A percentile compares a stretch with the other conserved stretches of the same genome.
Evolutionary conservation across 2,329 filamentous ascomycete genomes (phyloP).

Genomic region (Trichophyton rubrum): DNA sequence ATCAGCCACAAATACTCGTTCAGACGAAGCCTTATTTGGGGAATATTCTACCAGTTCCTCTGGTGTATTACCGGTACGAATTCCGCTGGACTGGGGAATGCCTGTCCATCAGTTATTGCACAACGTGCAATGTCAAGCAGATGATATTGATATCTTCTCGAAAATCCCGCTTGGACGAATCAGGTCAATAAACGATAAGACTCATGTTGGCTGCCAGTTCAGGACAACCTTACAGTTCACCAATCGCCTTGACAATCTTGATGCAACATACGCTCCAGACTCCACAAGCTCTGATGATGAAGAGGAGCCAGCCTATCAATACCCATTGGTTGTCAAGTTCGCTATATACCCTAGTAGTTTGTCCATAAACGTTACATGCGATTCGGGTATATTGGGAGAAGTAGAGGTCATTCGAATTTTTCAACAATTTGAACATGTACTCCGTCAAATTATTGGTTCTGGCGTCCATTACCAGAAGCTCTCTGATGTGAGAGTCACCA

Average conservation of each 20-base stretch:
- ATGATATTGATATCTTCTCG: conserved; percentile 45
- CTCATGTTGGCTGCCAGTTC: conserved; percentile 29
- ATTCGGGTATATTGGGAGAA: not conserved
- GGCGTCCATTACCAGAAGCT: not conserved
- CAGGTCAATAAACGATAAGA: conserved; percentile 38
- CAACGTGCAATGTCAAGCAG: conserved; percentile 40
- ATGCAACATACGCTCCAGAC: not conserved
- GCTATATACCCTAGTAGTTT: not conserved
- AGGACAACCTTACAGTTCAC: conserved; percentile 15
- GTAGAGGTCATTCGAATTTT: not conserved
- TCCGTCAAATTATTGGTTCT: not conserved
- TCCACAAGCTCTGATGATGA: not conserved
- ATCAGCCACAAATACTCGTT: conserved; percentile 10
- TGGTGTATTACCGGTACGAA: conserved; percentile 25
- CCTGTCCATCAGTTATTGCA: conserved; percentile 25
- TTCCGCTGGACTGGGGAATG: conserved; percentile 17
- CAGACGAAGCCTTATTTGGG: conserved; percentile 31
- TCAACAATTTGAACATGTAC: conserved; percentile 3
- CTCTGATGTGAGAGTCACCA: not conserved
- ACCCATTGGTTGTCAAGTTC: not conserved
- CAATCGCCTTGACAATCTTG: not conserved
- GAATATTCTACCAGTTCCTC: conserved; percentile 20
- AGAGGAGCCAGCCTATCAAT: too few species aligned
- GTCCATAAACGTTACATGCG: not conserved
- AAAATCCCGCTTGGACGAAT: conserved; percentile 40